Percentiles rank a stretch among this genome's conserved stretches.
These are phyloP conservation scores for Puccinia brachypodii DNA, from an alignment of 1,284 basidiomycete species.

Conservation along the genomic window DNA sequence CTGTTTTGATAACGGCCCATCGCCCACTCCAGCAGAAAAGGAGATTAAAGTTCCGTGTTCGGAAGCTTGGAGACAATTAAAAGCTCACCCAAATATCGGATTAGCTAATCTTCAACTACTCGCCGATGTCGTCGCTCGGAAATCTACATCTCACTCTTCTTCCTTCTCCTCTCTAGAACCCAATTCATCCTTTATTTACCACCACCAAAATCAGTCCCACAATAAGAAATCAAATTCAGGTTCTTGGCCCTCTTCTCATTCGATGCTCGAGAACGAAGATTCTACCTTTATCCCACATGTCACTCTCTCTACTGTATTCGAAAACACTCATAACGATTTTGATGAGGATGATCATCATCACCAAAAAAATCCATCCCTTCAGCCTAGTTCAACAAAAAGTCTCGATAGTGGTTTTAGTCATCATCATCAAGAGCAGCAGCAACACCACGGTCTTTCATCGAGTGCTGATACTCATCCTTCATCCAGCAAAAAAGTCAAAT, in stretches of 20 bases:
- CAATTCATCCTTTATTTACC: not conserved
- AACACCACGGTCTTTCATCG: not conserved
- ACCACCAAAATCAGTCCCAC: not conserved
- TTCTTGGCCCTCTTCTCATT: slow-evolving; percentile 11
- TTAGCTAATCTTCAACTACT: slow-evolving; percentile 55
- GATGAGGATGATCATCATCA: slow-evolving; percentile 3
- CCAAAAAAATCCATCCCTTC: not conserved
- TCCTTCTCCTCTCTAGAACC: not conserved
- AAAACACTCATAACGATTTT: slow-evolving; percentile 29
- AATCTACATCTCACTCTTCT: slow-evolving; percentile 4
- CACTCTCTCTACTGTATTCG: slow-evolving; percentile 39
- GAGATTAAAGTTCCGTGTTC: slow-evolving; percentile 52
- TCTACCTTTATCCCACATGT: slow-evolving; percentile 22
- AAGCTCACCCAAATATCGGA: slow-evolving; percentile 54
- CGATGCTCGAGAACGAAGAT: slow-evolving; percentile 25
- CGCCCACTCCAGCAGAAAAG: slow-evolving; percentile 32
- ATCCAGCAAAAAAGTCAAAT: slow-evolving; percentile 25
- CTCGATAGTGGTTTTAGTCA: not conserved
- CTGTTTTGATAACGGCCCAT: slow-evolving; percentile 50
- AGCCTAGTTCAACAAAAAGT: not conserved
- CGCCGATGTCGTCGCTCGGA: slow-evolving; percentile 54
- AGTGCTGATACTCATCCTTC: not conserved
- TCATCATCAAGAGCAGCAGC: not conserved
- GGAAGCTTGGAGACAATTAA: slow-evolving; percentile 53
- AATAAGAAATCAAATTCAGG: not conserved